Evolutionary conservation across 139 green algal species (phyloP), one percentile per base, ranked within the genome.

Genomic region (Chlamydomonas eustigma): DNA sequence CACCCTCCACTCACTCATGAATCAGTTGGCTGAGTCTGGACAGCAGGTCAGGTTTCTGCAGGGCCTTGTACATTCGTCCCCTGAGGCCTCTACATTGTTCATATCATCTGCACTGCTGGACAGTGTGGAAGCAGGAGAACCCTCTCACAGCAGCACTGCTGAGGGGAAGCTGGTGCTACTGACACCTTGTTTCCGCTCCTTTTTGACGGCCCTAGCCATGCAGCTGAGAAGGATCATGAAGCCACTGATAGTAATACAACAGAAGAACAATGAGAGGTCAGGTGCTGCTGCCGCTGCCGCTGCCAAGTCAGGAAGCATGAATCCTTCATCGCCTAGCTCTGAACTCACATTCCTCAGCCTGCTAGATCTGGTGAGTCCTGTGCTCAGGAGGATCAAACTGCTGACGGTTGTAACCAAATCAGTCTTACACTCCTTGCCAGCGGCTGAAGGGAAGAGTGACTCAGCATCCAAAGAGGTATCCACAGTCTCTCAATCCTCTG

Each of bases 251-350:
- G 44, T 31, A 24, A 51, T 77, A 36, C 72, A 77, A 51, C 72
- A 77, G 72, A 2, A 3, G 34, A 77, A 77, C 72, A 34, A n/a
- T n/a, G n/a, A n/a, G n/a, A n/a, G n/a, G n/a, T n/a, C 37, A 35
- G 71, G 44, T 76, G 71, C 44, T 58, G 12, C 44, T 68, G 52
- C n/a, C 52, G 22, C 12, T 4, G n/a, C n/a, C n/a, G n/a, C 52
- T 25, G 52, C 12, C 52, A 37, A 4, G 22, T 8, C 52, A 68
- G 52, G 6, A 31, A 28, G 12, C 52, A 28, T 25, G 52, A 18
- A 12, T 18, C 44, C n/a, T n/a, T n/a, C n/a, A 28, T 12, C 44
- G 44, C 44, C 12, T 12, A 58, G 44, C 44, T 22, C n/a, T 28
- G 12, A 4, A 22, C 52, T 68, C 4, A 68, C 52, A 5, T 28